Conservation (phyloP, 2,329 filamentous ascomycete species). For the Alternaria incomplexa region DNA sequence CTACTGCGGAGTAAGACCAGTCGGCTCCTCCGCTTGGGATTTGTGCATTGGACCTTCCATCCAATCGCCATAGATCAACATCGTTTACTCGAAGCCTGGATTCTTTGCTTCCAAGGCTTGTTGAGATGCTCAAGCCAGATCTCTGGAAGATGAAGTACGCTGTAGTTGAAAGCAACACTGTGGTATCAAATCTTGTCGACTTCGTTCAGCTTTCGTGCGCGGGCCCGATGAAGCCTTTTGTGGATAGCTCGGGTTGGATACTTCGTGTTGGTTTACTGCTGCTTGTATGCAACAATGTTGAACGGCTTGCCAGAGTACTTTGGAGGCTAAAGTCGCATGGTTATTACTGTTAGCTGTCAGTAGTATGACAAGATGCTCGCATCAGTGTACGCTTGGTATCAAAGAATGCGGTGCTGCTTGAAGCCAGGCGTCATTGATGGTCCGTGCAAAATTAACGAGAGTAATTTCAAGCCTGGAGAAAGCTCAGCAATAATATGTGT, state of each 20-base stretch:
- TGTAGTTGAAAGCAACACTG: neutral
- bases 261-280: fast-evolving
- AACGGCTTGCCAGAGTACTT: neutral
- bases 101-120: neutral
- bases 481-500: too few relatives aligned
- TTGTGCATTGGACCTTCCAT: neutral
- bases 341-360: neutral
- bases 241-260: neutral
- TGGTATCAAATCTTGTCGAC: neutral
- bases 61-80: neutral
- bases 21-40: neutral
- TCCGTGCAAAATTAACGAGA: neutral
- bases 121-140: neutral
- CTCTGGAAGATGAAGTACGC: neutral
- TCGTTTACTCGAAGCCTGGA: neutral
- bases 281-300: neutral
- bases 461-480: too few relatives aligned
- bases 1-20: neutral
- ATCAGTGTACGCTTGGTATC: neutral
- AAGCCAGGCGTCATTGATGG: neutral
- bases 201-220: neutral
- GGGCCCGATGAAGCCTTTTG: neutral
- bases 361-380: neutral
- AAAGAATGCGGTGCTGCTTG: neutral
- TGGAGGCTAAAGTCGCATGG: fast-evolving